Conservation (phyloP, 768 basidiomycete species). For the Mycena venus region DNA sequence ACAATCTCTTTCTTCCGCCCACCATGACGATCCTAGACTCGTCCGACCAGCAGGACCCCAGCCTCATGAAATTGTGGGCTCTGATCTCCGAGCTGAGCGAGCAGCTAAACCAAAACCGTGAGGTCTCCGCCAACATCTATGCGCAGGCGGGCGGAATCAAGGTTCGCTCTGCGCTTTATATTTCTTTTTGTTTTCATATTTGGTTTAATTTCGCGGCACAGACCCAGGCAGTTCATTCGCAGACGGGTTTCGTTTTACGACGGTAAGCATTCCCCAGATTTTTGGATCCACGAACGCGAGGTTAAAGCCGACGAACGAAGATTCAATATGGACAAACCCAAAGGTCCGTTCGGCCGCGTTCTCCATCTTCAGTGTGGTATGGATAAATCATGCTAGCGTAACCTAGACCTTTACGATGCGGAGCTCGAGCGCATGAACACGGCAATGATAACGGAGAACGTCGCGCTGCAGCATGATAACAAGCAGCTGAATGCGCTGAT, state of each 20-base stretch:
- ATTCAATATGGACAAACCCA: slow-evolving; percentile 90
- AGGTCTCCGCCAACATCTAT: slow-evolving; percentile 79
- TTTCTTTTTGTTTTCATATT: slow-evolving; percentile 35
- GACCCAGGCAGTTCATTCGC: slow-evolving; percentile 90
- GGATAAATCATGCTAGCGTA: slow-evolving; percentile 26
- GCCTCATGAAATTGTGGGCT: slow-evolving; percentile 72
- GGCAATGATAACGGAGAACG: slow-evolving; percentile 86
- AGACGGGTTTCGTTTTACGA: slow-evolving; percentile 92
- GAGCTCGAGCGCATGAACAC: slow-evolving; percentile 93
- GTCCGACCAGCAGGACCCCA: slow-evolving; percentile 62
- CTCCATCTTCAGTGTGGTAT: slow-evolving; percentile 2
- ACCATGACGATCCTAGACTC: slow-evolving; percentile 67
- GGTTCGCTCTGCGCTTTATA: too few relatives aligned
- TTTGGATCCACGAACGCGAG: not conserved
- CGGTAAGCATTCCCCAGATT: slow-evolving; percentile 59
- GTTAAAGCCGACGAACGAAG: slow-evolving; percentile 49
- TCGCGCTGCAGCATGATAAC: slow-evolving; percentile 90
- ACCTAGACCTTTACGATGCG: slow-evolving; percentile 87
- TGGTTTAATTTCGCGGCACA: slow-evolving; percentile 42
- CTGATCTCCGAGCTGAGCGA: slow-evolving; percentile 86
- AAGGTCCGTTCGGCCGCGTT: slow-evolving; percentile 63
- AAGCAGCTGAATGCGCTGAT: slow-evolving; percentile 92
- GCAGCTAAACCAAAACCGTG: slow-evolving; percentile 85
- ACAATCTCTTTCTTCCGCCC: not conserved
- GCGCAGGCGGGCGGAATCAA: slow-evolving; percentile 83